A percentile compares a stretch with the other conserved stretches of the same genome.
These are phyloP conservation scores for Solanum sitiens DNA, from an alignment of 257 asterid genomes.

Conservation along the genomic window DNA sequence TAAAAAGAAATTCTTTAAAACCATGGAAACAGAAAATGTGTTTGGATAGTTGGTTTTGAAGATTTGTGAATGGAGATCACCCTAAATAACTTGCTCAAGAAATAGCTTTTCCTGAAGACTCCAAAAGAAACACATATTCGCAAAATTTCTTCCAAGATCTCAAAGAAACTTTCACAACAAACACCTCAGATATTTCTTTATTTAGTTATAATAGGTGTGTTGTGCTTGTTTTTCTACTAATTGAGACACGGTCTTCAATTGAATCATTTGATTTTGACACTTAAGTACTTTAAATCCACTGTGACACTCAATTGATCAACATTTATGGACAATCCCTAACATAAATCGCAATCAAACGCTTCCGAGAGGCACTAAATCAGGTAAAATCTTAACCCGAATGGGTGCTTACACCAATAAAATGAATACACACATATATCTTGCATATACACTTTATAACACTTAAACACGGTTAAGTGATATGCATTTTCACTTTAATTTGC, in stretches of 20 bases:
- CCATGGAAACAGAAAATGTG: not conserved
- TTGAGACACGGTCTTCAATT: not conserved
- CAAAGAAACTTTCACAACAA: not conserved
- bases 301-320: not conserved
- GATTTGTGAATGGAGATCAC: not conserved
- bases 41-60: not conserved
- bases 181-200: not conserved
- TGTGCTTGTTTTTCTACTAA: not conserved
- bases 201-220: not conserved
- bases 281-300: not conserved
- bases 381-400: not conserved
- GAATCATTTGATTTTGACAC: not conserved
- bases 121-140: not conserved
- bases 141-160: not conserved
- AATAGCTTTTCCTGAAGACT: not conserved
- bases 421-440: not conserved
- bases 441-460: not conserved
- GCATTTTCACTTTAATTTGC: not conserved
- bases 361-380: not conserved
- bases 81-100: not conserved
- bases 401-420: not conserved
- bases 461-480: not conserved
- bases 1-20: not conserved
- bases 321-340: not conserved
- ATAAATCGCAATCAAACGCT: not conserved